A percentile compares a stretch with the other conserved stretches of the same genome.
phyloP scores from a whole-genome alignment of 305 asterid genomes.

The Andrographis paniculata region DNA sequence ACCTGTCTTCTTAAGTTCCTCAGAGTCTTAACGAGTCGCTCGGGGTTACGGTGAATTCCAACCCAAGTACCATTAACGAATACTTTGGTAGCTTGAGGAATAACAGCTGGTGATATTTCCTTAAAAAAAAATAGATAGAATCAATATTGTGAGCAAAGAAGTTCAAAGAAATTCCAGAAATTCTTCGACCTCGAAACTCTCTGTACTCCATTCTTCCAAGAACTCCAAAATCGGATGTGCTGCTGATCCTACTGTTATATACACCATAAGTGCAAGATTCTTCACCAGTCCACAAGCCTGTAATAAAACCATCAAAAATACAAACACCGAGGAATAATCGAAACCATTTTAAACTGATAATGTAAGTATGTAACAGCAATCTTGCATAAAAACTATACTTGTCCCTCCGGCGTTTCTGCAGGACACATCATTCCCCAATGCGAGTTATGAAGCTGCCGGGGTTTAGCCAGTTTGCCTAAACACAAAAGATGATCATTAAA shows the following conservation, averaged over 20 bases:
- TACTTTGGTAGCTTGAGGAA: slow-evolving; percentile 91
- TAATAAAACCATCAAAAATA: slow-evolving; percentile 32
- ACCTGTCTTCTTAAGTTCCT: slow-evolving; percentile 71
- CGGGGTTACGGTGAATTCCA: slow-evolving; percentile 97
- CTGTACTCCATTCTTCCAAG: slow-evolving; percentile 99
- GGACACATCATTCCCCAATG: slow-evolving; percentile 99
- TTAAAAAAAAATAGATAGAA: slow-evolving; percentile 16
- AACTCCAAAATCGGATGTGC: slow-evolving; percentile 95
- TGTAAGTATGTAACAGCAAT: too few species aligned
- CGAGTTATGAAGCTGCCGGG: slow-evolving; percentile 98
- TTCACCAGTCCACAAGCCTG: slow-evolving; percentile 99
- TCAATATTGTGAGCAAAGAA: background rate
- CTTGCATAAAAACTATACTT: slow-evolving; percentile 24
- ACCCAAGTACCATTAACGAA: slow-evolving; percentile 98
- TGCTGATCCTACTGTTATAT: slow-evolving; percentile 94
- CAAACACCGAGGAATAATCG: slow-evolving; percentile 21
- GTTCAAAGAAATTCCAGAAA: slow-evolving; percentile 6
- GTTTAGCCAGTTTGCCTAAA: slow-evolving; percentile 92
- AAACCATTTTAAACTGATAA: too few species aligned
- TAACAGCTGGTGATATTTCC: slow-evolving; percentile 99
- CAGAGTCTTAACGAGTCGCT: slow-evolving; percentile 86
- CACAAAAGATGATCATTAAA: background rate
- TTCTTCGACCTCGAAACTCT: slow-evolving; percentile 81
- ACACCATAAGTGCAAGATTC: slow-evolving; percentile 97
- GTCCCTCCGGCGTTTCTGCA: slow-evolving; percentile 99